These are phyloP conservation scores for Alternaria angustiovoidea DNA, from an alignment of 2,329 filamentous ascomycete species.

Conservation along the genomic window DNA sequence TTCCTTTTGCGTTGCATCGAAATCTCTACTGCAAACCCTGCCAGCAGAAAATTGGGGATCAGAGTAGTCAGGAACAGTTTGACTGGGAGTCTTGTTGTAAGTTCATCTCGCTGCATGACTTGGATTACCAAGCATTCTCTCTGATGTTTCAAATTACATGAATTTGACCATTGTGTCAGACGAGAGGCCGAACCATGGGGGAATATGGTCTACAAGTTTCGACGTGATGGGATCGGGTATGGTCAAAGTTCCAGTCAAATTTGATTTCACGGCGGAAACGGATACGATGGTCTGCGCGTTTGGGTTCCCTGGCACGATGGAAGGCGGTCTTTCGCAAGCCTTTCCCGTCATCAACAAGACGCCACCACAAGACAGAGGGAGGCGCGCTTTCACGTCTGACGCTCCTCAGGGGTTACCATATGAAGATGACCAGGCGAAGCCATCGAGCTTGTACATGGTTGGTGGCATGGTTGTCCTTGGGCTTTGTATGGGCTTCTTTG, in stretches of 20 bases:
- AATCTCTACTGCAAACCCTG: neutral
- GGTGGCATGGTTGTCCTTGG: neutral
- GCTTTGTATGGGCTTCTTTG: neutral
- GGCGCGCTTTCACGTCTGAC: neutral
- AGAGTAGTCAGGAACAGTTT: neutral
- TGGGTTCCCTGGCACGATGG: neutral
- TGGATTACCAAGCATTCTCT: neutral
- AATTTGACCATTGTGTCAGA: neutral
- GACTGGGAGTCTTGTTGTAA: constrained; percentile 1
- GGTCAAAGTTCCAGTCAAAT: neutral
- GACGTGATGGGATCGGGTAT: constrained; percentile 1
- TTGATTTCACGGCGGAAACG: neutral
- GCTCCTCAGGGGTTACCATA: neutral
- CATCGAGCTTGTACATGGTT: neutral
- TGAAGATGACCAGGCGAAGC: too few species aligned
- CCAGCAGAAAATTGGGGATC: neutral
- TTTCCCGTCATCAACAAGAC: constrained; percentile 1
- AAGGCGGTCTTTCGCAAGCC: neutral
- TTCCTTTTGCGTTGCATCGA: neutral
- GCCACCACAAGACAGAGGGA: neutral
- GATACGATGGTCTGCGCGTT: constrained; percentile 3
- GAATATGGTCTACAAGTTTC: neutral
- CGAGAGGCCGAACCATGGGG: neutral
- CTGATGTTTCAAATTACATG: neutral
- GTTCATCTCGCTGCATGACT: neutral